These are phyloP conservation scores for Lichtheimia ramosa DNA, from an alignment of 371 early-diverging fungal genomes.

Conservation along the genomic window DNA sequence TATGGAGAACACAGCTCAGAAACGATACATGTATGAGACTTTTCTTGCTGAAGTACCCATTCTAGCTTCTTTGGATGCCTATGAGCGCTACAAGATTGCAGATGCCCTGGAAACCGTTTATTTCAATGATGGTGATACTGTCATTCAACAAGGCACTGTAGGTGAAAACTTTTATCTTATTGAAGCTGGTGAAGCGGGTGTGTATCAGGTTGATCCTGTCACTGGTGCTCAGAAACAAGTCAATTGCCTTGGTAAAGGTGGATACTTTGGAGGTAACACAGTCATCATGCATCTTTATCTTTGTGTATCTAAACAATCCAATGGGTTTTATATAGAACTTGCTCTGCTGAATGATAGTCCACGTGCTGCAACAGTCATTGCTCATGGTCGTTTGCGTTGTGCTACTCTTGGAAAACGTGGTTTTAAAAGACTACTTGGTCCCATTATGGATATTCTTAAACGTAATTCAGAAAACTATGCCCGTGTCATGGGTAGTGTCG, in stretches of 20 bases:
- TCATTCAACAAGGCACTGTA: conserved; percentile 71
- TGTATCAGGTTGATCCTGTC: conserved; percentile 62
- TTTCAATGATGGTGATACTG: conserved; percentile 66
- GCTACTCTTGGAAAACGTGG: conserved; percentile 90
- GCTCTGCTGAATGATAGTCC: conserved; percentile 90
- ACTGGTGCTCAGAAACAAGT: conserved; percentile 58
- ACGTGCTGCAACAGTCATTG: conserved; percentile 87
- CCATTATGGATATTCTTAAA: conserved; percentile 89
- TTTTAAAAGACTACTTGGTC: conserved; percentile 91
- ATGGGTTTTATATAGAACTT: conserved; percentile 67
- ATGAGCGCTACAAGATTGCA: conserved; percentile 80
- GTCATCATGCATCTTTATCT: background rate
- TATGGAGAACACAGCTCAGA: conserved; percentile 74
- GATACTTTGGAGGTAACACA: conserved; percentile 81
- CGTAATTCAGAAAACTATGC: conserved; percentile 85
- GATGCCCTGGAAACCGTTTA: conserved; percentile 74
- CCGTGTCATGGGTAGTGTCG: conserved; percentile 17
- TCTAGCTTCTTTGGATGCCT: conserved; percentile 61
- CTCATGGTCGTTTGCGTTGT: conserved; percentile 87
- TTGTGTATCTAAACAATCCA: background rate
- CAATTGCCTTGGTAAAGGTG: conserved; percentile 80
- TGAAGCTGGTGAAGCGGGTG: conserved; percentile 84
- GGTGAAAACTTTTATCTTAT: conserved; percentile 73
- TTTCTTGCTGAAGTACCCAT: conserved; percentile 76
- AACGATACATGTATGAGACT: conserved; percentile 76